phyloP scores from a whole-genome alignment of 2,329 filamentous ascomycete species.

The Lojkania enalia region DNA sequence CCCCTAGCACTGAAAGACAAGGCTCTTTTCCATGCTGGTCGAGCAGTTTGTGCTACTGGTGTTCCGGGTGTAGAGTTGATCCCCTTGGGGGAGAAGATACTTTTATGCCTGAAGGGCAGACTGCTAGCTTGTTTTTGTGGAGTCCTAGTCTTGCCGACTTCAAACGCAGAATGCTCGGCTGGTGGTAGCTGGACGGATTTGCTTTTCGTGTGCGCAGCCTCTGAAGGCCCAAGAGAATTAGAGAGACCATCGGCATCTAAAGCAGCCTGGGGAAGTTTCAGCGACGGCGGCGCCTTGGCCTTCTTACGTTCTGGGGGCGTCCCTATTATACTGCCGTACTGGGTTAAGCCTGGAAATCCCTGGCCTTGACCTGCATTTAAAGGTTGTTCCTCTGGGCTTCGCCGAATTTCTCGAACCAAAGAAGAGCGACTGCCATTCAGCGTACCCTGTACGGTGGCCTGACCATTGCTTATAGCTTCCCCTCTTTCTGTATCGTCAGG shows the following conservation, averaged over 20 bases:
- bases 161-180: conserved; percentile 45
- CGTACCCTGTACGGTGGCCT: conserved; percentile 19
- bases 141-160: conserved; percentile 47
- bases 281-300: conserved; percentile 50
- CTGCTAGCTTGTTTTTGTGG: conserved; percentile 33
- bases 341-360: conserved; percentile 43
- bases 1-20: conserved; percentile 48
- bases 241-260: conserved; percentile 50
- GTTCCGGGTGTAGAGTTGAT: conserved; percentile 44
- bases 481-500: conserved; percentile 30
- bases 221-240: conserved; percentile 24
- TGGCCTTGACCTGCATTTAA: conserved; percentile 23
- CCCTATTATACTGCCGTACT: conserved; percentile 67
- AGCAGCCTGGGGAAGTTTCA: conserved; percentile 66
- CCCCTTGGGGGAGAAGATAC: conserved; percentile 46
- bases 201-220: conserved; percentile 16
- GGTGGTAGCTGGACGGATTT: conserved; percentile 26
- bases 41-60: conserved; percentile 28
- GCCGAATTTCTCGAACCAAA: conserved; percentile 11
- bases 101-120: conserved; percentile 37
- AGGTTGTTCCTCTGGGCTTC: conserved; percentile 34
- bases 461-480: conserved; percentile 29
- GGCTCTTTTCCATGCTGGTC: conserved; percentile 45
- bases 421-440: conserved; percentile 19
- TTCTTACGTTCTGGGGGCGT: conserved; percentile 46